A percentile compares a stretch with the other conserved stretches of the same genome.
Evolutionary conservation across 108 stramenopile species (phyloP).

Genomic region (Aurantiochytrium sp.): DNA sequence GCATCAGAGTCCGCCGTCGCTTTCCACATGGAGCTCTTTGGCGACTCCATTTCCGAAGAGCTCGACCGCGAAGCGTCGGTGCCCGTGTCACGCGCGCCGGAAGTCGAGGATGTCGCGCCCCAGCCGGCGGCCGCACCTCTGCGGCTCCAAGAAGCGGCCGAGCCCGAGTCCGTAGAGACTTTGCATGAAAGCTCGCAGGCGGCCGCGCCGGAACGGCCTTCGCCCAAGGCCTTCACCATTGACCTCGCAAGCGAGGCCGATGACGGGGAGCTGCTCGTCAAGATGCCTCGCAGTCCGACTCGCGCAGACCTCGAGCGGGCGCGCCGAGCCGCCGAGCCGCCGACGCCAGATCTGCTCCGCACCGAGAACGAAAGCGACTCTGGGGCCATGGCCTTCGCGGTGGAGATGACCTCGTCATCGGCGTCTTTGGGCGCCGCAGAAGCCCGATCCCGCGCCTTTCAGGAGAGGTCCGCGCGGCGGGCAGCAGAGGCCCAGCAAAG

Average conservation of each 20-base stretch:
- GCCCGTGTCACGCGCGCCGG: too few species aligned
- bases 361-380: not conserved
- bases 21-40: too few species aligned
- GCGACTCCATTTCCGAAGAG: too few species aligned
- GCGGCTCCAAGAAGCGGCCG: not conserved
- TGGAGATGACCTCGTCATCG: not conserved
- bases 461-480: not conserved
- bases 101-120: too few species aligned
- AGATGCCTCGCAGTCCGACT: not conserved
- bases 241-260: not conserved
- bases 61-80: too few species aligned
- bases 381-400: not conserved
- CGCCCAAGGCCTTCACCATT: not conserved
- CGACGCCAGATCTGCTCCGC: not conserved
- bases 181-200: not conserved
- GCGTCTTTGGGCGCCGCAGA: not conserved
- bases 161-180: not conserved
- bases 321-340: not conserved
- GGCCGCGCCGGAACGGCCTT: not conserved
- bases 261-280: not conserved
- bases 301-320: not conserved
- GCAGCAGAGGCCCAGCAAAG: not conserved
- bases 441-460: not conserved
- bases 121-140: too few species aligned
- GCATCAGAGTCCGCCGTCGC: not conserved